Conservation (phyloP, 495 filamentous ascomycete genomes). For the Chaetomium cochliodes region DNA sequence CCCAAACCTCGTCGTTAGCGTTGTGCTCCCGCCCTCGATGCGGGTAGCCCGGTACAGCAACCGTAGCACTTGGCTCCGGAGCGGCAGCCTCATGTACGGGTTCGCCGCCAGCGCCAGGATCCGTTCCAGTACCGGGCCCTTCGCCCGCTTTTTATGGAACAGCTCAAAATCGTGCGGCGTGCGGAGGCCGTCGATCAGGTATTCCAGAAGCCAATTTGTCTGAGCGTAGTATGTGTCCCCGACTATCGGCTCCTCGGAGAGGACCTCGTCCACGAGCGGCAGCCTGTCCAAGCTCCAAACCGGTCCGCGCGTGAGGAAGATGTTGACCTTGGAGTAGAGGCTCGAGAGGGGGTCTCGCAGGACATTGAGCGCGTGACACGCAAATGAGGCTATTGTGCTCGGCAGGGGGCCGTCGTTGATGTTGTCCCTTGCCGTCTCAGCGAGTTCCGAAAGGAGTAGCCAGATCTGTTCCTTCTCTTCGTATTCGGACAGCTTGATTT, state of each 20-base stretch:
- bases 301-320: constrained; percentile 73
- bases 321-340: constrained; percentile 84
- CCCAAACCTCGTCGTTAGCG: constrained; percentile 81
- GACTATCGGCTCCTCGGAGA: constrained; percentile 65
- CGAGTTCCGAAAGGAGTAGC: constrained; percentile 72
- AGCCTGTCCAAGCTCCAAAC: constrained; percentile 70
- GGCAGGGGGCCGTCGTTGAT: constrained; percentile 62
- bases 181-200: constrained; percentile 63
- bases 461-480: constrained; percentile 73
- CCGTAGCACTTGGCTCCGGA: constrained; percentile 67
- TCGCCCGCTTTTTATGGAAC: constrained; percentile 67
- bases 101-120: constrained; percentile 70
- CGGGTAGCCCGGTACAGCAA: constrained; percentile 69
- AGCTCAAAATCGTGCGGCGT: constrained; percentile 66
- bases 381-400: constrained; percentile 70
- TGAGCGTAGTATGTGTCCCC: constrained; percentile 76
- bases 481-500: constrained; percentile 67
- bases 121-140: constrained; percentile 64
- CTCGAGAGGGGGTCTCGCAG: constrained; percentile 74
- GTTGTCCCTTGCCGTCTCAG: constrained; percentile 62
- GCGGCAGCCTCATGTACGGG: constrained; percentile 56
- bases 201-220: constrained; percentile 75
- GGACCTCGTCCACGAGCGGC: constrained; percentile 71
- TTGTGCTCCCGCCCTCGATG: constrained; percentile 78
- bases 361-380: constrained; percentile 64